These are phyloP conservation scores for Solanum chacoense DNA, from an alignment of 305 asterid species.

Conservation along the genomic window DNA sequence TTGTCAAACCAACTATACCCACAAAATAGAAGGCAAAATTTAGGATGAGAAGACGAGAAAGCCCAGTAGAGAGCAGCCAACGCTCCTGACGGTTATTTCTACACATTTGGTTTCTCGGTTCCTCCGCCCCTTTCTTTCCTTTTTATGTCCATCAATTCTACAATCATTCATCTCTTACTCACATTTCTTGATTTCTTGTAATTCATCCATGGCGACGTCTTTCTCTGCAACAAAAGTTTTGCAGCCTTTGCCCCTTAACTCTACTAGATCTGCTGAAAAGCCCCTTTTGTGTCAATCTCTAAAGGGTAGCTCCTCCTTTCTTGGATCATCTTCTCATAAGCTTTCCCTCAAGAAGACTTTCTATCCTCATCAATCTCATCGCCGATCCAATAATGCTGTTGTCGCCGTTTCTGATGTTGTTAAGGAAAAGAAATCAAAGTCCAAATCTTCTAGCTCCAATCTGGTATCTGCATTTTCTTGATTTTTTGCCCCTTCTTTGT, in stretches of 20 bases:
- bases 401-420: slow-evolving; percentile 62
- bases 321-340: slow-evolving; percentile 31
- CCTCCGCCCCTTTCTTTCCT: slow-evolving; percentile 13
- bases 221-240: slow-evolving; percentile 53
- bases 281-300: slow-evolving; percentile 14
- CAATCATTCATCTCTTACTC: background rate
- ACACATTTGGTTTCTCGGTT: slow-evolving; percentile 7
- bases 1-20: background rate
- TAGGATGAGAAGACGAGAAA: background rate
- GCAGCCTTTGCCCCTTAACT: slow-evolving; percentile 40
- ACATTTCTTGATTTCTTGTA: background rate
- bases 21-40: background rate
- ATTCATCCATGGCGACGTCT: slow-evolving; percentile 25
- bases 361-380: slow-evolving; percentile 10
- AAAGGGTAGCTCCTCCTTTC: slow-evolving; percentile 20
- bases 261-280: slow-evolving; percentile 55
- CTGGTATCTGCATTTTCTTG: slow-evolving; percentile 24
- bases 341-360: slow-evolving; percentile 12
- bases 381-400: slow-evolving; percentile 49
- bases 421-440: slow-evolving; percentile 60
- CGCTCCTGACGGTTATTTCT: background rate
- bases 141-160: background rate
- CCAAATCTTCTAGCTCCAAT: slow-evolving; percentile 31
- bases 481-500: background rate
- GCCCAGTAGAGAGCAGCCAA: background rate